These are phyloP conservation scores for Mortierella sp. DNA, from an alignment of 371 early-diverging fungal genomes.

Conservation along the genomic window DNA sequence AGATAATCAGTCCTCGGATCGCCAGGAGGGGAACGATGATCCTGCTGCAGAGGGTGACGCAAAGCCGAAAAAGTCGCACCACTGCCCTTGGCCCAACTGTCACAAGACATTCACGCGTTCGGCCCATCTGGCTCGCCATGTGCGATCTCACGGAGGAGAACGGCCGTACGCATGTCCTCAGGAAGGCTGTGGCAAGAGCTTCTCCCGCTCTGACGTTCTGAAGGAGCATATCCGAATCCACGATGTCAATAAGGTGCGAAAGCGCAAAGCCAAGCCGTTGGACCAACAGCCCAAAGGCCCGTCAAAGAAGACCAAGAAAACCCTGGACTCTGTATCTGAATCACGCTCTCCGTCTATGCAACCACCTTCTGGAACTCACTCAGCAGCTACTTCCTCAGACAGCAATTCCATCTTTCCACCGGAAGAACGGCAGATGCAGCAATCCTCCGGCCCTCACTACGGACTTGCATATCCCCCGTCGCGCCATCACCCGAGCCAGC, in stretches of 20 bases:
- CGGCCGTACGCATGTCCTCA: constrained; percentile 47
- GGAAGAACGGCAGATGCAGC: constrained; percentile 11
- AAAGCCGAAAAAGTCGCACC: constrained; percentile 47
- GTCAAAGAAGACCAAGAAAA: constrained; percentile 21
- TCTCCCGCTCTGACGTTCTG: constrained; percentile 51
- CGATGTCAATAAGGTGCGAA: constrained; percentile 52
- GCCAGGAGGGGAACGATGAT: constrained; percentile 20
- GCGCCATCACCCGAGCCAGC: background rate
- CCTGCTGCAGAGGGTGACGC: constrained; percentile 9
- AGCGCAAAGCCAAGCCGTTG: constrained; percentile 35
- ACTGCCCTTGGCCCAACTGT: constrained; percentile 52
- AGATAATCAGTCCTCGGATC: constrained; percentile 11
- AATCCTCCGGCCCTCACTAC: constrained; percentile 2
- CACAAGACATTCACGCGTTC: constrained; percentile 52
- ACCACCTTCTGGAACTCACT: constrained; percentile 6
- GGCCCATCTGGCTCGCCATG: constrained; percentile 52
- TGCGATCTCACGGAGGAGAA: constrained; percentile 54
- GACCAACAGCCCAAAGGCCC: constrained; percentile 22
- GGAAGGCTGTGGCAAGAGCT: constrained; percentile 51
- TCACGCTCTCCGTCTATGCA: constrained; percentile 26
- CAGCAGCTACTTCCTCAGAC: constrained; percentile 5
- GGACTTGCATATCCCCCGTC: constrained; percentile 5
- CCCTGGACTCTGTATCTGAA: background rate
- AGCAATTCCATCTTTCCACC: background rate
- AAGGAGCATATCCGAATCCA: constrained; percentile 54